A percentile compares a stretch with the other conserved stretches of the same genome.
phyloP scores from a whole-genome alignment of 306 rosid species.

The Boehmeria nivea region DNA sequence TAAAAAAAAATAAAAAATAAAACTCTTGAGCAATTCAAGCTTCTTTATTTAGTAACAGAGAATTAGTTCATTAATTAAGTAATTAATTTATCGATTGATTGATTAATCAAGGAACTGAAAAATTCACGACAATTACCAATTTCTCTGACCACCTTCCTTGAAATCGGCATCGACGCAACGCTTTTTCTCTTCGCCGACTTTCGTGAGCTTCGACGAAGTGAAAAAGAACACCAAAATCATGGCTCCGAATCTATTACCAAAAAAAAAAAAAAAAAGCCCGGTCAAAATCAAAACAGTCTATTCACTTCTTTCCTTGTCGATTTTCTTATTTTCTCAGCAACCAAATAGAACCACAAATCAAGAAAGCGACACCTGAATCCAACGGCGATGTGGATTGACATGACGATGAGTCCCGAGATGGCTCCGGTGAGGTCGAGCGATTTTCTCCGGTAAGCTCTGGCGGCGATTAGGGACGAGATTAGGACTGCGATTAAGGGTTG shows the following conservation, averaged over 20 bases:
- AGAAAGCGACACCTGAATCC: constrained; percentile 46
- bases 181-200: constrained; percentile 69
- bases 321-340: not conserved
- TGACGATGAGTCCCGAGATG: constrained; percentile 58
- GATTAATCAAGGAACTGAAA: not conserved
- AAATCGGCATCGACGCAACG: constrained; percentile 65
- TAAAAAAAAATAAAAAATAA: too few species aligned
- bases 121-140: constrained; percentile 41
- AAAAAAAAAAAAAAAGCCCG: not conserved
- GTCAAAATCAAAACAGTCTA: not conserved
- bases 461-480: constrained; percentile 45
- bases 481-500: constrained; percentile 43
- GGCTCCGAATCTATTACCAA: constrained; percentile 54
- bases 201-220: constrained; percentile 73
- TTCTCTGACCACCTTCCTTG: constrained; percentile 89
- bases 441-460: constrained; percentile 45
- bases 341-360: not conserved
- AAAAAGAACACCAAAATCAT: constrained; percentile 69
- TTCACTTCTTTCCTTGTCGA: not conserved
- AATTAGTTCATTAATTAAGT: too few species aligned
- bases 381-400: constrained; percentile 55
- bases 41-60: too few species aligned
- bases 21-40: too few species aligned
- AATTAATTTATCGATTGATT: not conserved
- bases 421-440: constrained; percentile 82